Conservation (phyloP, 2,329 filamentous ascomycete genomes). For the Colletotrichum eremochloae region DNA sequence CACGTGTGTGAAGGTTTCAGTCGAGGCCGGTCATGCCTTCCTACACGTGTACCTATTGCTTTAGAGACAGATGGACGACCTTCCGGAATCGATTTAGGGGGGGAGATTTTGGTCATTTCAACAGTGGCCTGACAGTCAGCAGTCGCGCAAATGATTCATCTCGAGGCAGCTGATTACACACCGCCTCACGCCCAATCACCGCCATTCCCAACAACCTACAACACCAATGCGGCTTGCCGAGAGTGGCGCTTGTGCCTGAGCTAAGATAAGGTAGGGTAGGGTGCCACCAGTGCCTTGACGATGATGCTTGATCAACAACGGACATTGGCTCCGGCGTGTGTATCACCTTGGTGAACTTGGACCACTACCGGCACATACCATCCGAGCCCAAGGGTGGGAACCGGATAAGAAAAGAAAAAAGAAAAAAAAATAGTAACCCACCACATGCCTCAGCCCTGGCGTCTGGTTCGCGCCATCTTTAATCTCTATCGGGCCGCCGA, state of each 20-base stretch:
- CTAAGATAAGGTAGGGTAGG: not conserved
- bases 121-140: constrained; percentile 2
- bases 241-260: constrained; percentile 5
- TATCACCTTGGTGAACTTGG: not conserved
- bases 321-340: not conserved
- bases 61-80: not conserved
- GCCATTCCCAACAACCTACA: not conserved
- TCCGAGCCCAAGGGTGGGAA: not conserved
- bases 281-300: not conserved
- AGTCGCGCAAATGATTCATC: not conserved
- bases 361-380: not conserved
- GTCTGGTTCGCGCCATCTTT: constrained; percentile 20
- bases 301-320: not conserved
- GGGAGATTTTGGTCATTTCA: not conserved
- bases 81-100: not conserved
- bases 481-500: constrained; percentile 20
- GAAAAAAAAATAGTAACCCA: not conserved
- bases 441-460: constrained; percentile 24
- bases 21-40: not conserved
- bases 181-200: not conserved
- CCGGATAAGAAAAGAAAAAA: not conserved
- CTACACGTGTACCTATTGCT: not conserved
- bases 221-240: not conserved
- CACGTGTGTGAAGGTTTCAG: constrained; percentile 11
- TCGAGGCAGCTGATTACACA: not conserved